Conservation (phyloP, 148 eudicot species). For the Persicaria tinctoria region DNA sequence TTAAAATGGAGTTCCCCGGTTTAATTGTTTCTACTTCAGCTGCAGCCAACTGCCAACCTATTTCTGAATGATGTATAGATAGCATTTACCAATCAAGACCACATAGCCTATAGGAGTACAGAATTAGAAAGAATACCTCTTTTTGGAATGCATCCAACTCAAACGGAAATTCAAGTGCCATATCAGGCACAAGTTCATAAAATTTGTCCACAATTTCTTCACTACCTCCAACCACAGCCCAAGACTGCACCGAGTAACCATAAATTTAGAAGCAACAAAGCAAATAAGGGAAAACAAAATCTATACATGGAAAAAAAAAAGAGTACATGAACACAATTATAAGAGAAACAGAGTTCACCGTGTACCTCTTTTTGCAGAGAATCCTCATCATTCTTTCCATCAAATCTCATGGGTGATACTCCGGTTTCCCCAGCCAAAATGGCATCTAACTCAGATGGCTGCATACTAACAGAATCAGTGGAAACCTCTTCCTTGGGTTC, state of each 20-base stretch:
- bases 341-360: neutral
- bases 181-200: slow-evolving; percentile 84
- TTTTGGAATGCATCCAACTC: slow-evolving; percentile 87
- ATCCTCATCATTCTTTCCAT: slow-evolving; percentile 33
- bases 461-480: slow-evolving; percentile 23
- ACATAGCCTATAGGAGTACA: neutral
- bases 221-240: slow-evolving; percentile 66
- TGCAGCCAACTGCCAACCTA: neutral
- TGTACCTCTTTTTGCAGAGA: slow-evolving; percentile 62
- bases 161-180: slow-evolving; percentile 91
- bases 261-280: neutral
- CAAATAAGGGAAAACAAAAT: slow-evolving; percentile 11
- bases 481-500: slow-evolving; percentile 19
- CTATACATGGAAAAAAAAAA: neutral
- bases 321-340: neutral
- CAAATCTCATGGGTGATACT: slow-evolving; percentile 27
- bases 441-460: slow-evolving; percentile 56
- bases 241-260: slow-evolving; percentile 35
- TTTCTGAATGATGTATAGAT: neutral
- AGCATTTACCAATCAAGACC: neutral
- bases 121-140: slow-evolving; percentile 46
- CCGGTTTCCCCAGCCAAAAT: slow-evolving; percentile 55
- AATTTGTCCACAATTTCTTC: slow-evolving; percentile 53
- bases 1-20: neutral
- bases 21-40: slow-evolving; percentile 7